Percentiles rank a stretch among this genome's conserved stretches.
phyloP scores from a whole-genome alignment of 371 early-diverging fungal species.

The Rhizomucor miehei region DNA sequence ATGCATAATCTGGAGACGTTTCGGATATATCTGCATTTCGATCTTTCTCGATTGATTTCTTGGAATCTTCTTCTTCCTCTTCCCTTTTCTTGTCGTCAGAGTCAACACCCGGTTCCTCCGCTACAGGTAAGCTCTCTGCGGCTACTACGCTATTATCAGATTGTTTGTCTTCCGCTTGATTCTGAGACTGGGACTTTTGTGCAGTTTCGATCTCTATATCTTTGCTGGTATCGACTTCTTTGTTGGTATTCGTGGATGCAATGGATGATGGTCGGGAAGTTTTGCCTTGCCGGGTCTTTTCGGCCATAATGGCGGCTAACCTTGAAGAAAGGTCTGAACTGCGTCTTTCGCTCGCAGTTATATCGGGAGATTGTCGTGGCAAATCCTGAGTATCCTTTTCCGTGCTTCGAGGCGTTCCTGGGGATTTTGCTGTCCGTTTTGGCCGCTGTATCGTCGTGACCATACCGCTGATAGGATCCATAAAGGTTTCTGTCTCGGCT shows the following conservation, averaged over 20 bases:
- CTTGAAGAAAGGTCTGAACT: slow-evolving; percentile 38
- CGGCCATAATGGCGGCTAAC: slow-evolving; percentile 33
- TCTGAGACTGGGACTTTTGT: too few relatives aligned
- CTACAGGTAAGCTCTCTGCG: too few relatives aligned
- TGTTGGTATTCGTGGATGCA: background rate
- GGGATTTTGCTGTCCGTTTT: slow-evolving; percentile 7
- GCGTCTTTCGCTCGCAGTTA: background rate
- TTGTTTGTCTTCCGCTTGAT: too few relatives aligned
- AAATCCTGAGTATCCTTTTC: too few relatives aligned
- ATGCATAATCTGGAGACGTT: background rate
- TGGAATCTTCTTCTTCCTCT: too few relatives aligned
- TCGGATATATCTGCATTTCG: too few relatives aligned
- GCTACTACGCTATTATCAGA: too few relatives aligned
- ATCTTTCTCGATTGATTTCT: too few relatives aligned
- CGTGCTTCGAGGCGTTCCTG: background rate
- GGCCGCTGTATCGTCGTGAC: slow-evolving; percentile 40
- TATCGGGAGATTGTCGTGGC: background rate
- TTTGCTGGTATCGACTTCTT: background rate
- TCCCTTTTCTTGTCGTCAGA: too few relatives aligned
- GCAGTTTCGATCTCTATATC: background rate
- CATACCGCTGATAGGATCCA: slow-evolving; percentile 49
- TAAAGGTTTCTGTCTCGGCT: slow-evolving; percentile 40
- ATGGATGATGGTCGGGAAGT: background rate
- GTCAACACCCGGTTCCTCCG: too few relatives aligned
- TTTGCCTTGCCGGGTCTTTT: slow-evolving; percentile 4